Percentiles rank a stretch among this genome's conserved stretches.
phyloP scores from a whole-genome alignment of 331 rosid genomes.

The Quercus tomentella region DNA sequence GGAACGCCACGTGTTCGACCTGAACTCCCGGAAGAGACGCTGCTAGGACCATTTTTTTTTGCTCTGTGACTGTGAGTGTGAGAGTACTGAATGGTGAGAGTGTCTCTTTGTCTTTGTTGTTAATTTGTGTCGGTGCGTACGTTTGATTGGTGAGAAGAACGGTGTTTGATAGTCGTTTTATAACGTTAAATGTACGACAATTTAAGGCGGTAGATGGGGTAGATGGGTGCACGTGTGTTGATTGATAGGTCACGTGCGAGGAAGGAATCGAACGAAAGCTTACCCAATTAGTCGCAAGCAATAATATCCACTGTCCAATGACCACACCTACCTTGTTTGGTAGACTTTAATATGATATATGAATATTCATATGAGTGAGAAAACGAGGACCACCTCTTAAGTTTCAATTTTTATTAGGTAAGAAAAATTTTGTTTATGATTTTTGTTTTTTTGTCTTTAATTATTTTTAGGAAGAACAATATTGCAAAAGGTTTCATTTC shows the following conservation, averaged over 20 bases:
- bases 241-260: neutral
- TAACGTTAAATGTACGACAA: neutral
- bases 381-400: no score
- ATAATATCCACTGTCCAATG: neutral
- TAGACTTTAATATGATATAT: no score
- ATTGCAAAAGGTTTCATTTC: no score
- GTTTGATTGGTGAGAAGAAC: neutral
- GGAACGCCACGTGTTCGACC: constrained; percentile 44
- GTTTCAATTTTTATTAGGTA: no score
- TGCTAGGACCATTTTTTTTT: constrained; percentile 7
- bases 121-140: no score
- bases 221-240: neutral
- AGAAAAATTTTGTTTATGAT: no score
- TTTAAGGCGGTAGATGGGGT: neutral
- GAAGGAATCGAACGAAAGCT: neutral
- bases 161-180: neutral
- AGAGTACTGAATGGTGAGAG: neutral
- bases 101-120: neutral
- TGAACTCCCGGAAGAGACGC: constrained; percentile 26
- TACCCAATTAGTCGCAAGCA: neutral
- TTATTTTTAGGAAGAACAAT: no score
- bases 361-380: no score
- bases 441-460: no score
- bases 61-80: no score
- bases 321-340: no score